Evolutionary conservation across 768 basidiomycete species (phyloP), one percentile per base, ranked within the genome.

Genomic region (Boletus sensibilis): DNA sequence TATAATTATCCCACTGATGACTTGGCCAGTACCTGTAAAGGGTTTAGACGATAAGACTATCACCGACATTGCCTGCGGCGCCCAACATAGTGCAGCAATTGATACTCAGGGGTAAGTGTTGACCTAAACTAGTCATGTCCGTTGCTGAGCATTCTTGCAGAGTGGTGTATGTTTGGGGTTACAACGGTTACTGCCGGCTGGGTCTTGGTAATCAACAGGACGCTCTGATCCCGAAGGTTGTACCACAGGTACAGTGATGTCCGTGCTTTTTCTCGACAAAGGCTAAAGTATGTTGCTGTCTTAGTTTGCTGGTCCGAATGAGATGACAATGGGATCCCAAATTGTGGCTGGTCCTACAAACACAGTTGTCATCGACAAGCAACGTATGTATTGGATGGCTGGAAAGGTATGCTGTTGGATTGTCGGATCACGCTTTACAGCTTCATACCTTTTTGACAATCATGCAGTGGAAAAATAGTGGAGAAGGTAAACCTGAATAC

Each of bases 121-220:
- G 5, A 11, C 11, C 20, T 20, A 23, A 12, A 45, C 20, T 27
- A 14, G 18, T 48, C 3, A 18, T 54, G 21, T 35, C 41, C 16
- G 31, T 50, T 9, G 10, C 56, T 70, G 41, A 68, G 50, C 38
- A 12, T 39, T 48, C 39, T 29, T 13, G 25, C 57, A 92, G 91
- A 1, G 70, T 85, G 49, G 87, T 91, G 8, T 90, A 89, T 63
- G 86, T 88, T 7, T 94, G 91, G 90, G 92, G 92, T 6, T 92
- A 88, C 67, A 92, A 91, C 55, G 92, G 91, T 10, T 96, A 97
- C 68, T 94, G 93, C 60, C 85, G 96, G 18, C 80, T 95, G 34
- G 96, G 95, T 20, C 79, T 94, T 20, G 91, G 91, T 7, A 87
- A 90, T 63, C 94, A 94, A 69, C 83, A 86, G 29, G 93, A 94